These are phyloP conservation scores for Corylus avellana DNA, from an alignment of 306 rosid species.

Conservation along the genomic window DNA sequence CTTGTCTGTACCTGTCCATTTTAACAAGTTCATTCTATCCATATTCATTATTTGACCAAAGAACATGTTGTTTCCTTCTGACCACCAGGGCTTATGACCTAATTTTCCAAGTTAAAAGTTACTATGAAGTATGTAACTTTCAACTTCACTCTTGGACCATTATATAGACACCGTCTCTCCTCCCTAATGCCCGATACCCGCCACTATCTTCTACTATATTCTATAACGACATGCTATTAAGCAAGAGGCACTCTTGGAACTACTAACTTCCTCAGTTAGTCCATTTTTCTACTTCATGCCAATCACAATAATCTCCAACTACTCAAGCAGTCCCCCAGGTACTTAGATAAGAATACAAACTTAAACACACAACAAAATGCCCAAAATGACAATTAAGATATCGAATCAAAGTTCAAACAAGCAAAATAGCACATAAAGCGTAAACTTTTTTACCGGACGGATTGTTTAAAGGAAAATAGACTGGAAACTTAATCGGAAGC, in stretches of 20 bases:
- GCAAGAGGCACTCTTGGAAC: neutral
- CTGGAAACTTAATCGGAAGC: slow-evolving; percentile 70
- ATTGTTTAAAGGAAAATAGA: slow-evolving; percentile 54
- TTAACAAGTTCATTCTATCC: neutral
- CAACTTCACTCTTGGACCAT: neutral
- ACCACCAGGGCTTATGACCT: neutral
- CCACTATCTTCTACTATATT: neutral
- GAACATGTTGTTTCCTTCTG: neutral
- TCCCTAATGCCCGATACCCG: neutral
- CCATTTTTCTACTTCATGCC: neutral
- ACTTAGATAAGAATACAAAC: neutral
- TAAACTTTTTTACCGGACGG: slow-evolving; percentile 48
- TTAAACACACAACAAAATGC: neutral
- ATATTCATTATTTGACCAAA: neutral
- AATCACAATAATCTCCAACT: neutral
- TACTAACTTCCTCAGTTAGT: neutral
- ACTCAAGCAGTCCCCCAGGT: neutral
- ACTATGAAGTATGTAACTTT: neutral
- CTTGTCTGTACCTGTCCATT: neutral
- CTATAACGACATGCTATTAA: neutral
- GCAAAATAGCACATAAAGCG: neutral
- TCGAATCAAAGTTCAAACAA: neutral
- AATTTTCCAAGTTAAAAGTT: neutral
- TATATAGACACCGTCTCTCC: neutral
- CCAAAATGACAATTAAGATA: too few relatives aligned